Percentiles rank a stretch among this genome's conserved stretches.
Evolutionary conservation across 2,329 filamentous ascomycete genomes (phyloP).

Genomic region (Dactylonectria estremocensis): DNA sequence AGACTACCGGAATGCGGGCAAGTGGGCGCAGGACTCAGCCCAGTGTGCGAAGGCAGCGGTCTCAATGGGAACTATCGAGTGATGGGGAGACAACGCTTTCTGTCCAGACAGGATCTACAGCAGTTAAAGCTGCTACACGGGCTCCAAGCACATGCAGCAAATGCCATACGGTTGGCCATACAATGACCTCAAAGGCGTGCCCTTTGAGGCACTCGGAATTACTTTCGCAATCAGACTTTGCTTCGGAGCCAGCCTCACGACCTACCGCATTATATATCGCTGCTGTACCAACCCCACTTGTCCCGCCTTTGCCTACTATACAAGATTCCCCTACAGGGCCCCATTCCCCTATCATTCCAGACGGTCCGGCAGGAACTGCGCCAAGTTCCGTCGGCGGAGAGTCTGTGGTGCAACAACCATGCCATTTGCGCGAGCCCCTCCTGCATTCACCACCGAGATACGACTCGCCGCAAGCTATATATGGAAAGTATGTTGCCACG

Average conservation of each 20-base stretch:
- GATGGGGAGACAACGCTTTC: background rate
- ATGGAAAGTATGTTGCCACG: constrained; percentile 2
- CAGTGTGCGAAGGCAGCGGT: constrained; percentile 1
- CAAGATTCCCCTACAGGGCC: too few relatives aligned
- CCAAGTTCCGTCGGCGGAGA: background rate
- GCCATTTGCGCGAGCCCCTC: background rate
- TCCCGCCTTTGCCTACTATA: too few relatives aligned
- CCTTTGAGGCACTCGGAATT: background rate
- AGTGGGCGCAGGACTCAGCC: background rate
- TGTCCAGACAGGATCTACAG: background rate
- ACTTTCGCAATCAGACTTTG: background rate
- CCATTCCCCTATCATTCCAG: too few relatives aligned
- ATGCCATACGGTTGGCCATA: too few relatives aligned
- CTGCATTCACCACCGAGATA: constrained; percentile 1
- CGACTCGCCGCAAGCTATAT: constrained; percentile 3
- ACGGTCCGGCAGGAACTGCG: too few relatives aligned
- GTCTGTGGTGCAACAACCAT: constrained; percentile 1
- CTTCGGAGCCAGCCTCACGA: constrained; percentile 3
- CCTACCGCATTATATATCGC: constrained; percentile 2
- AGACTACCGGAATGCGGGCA: background rate
- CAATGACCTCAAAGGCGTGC: too few relatives aligned
- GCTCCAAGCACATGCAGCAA: too few relatives aligned
- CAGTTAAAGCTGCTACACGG: too few relatives aligned
- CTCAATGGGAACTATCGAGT: constrained; percentile 3
- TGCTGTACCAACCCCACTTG: background rate